A percentile compares a stretch with the other conserved stretches of the same genome.
These are phyloP conservation scores for Schwanniomyces polymorphus DNA, from an alignment of 805 yeast species.

Conservation along the genomic window DNA sequence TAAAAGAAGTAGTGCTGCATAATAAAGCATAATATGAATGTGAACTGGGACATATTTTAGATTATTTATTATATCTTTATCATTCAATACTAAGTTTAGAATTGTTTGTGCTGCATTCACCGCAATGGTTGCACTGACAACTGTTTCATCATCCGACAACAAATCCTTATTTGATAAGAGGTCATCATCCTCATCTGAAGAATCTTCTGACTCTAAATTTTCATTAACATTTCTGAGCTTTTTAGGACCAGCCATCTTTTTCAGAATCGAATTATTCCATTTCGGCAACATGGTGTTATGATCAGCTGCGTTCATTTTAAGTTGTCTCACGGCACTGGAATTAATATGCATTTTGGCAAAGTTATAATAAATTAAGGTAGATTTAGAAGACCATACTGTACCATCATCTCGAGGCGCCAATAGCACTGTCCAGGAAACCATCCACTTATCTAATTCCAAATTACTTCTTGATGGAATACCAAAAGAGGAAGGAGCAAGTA, in stretches of 20 bases:
- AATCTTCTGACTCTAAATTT: conserved; percentile 14
- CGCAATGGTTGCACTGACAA: conserved; percentile 50
- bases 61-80: conserved; percentile 55
- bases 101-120: conserved; percentile 64
- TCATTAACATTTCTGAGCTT: conserved; percentile 9
- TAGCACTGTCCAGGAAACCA: conserved; percentile 77
- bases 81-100: conserved; percentile 56
- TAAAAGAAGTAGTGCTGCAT: conserved; percentile 58
- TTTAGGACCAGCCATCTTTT: not conserved
- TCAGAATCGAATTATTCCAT: conserved; percentile 18
- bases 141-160: conserved; percentile 31
- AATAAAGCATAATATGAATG: conserved; percentile 68
- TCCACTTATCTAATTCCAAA: conserved; percentile 71
- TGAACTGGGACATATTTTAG: conserved; percentile 70
- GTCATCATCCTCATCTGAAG: conserved; percentile 26
- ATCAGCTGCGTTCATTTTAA: conserved; percentile 30
- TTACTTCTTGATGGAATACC: conserved; percentile 71
- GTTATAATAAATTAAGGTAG: conserved; percentile 67
- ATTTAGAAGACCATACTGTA: conserved; percentile 65
- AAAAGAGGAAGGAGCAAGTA: conserved; percentile 57
- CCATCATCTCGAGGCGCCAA: conserved; percentile 59
- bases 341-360: conserved; percentile 77
- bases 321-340: conserved; percentile 46
- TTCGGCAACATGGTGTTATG: conserved; percentile 28
- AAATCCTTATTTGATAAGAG: conserved; percentile 32